Base-by-base conservation (phyloP, 1,284 basidiomycete species). In the Pholiota adiposa region DNA sequence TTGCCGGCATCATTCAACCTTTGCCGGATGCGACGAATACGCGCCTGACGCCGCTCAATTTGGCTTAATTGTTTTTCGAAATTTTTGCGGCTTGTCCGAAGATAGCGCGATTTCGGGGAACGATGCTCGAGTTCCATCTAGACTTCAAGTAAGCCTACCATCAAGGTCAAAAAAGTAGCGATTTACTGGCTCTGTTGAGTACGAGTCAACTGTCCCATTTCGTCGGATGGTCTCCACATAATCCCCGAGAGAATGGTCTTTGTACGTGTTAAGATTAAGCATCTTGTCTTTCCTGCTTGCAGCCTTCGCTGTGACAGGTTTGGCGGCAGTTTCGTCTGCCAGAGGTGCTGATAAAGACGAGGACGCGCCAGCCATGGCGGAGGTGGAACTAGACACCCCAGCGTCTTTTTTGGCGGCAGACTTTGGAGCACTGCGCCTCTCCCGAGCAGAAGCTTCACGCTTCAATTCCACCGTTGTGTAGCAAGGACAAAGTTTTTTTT, bases 361-460 rank as follows among this genome's bases (percentile, higher is more conserved):
- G 2, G 40, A 43, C 0, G 18, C 3, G 8, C 4, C 8, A 21
- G 40, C 19, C 11, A 9, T 19, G 19, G 4, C 19, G 12, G 40
- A n/a, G n/a, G 9, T 7, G 2, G 11, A 11, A 8, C 11, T 38
- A 8, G 46, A 19, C 9, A 3, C 21, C 1, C 6, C 3, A 9
- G 27, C 7, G 11, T 2, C 9, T 18, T 54, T 54, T 3, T 43
- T 43, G 27, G 3, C 38, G 18, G 40, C 21, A 34, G 33, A 18
- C 34, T 19, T 51, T 27, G 8, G 29, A 18, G 56, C 56, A 34
- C 31, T 12, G 33, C 48, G 54, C 3, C 55, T 58, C 23, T 18
- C 54, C 16, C 62, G 23, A 8, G 62, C 51, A 11, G 54, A 51
- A 18, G 36, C 51, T 40, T 63, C 62, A 6, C 33, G 23, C 21